phyloP scores from a whole-genome alignment of 176 grass and related monocot species.

The Zizania latifolia region DNA sequence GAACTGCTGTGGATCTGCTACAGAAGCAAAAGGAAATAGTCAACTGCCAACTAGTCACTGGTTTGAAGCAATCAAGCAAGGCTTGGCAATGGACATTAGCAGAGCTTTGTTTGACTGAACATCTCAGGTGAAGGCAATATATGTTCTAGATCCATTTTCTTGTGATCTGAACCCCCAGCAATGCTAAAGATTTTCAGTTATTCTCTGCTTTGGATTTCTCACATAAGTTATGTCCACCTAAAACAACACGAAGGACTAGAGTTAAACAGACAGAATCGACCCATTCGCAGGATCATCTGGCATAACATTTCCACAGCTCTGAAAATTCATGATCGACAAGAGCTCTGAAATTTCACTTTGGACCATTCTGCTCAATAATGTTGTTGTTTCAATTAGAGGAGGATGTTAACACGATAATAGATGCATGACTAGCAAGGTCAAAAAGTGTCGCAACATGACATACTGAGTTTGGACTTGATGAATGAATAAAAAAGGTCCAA shows the following conservation, averaged over 20 bases:
- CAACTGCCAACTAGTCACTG: slow-evolving; percentile 14
- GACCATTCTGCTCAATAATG: no score
- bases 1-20: slow-evolving; percentile 28
- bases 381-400: not conserved
- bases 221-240: no score
- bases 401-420: no score
- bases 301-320: not conserved
- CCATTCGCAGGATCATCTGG: no score
- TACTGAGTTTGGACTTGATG: no score
- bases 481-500: no score
- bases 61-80: not conserved
- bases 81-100: not conserved
- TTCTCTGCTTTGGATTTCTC: no score
- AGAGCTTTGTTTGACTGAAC: slow-evolving; percentile 26
- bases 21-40: slow-evolving; percentile 2
- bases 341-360: no score
- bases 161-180: not conserved
- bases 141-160: slow-evolving; percentile 3
- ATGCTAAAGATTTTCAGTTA: not conserved
- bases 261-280: no score
- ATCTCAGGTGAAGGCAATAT: not conserved
- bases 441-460: no score
- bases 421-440: no score
- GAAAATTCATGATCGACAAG: not conserved
- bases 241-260: no score